These are phyloP conservation scores for Tolypocladium endophyticum DNA, from an alignment of 2,329 filamentous ascomycete species.

Conservation along the genomic window DNA sequence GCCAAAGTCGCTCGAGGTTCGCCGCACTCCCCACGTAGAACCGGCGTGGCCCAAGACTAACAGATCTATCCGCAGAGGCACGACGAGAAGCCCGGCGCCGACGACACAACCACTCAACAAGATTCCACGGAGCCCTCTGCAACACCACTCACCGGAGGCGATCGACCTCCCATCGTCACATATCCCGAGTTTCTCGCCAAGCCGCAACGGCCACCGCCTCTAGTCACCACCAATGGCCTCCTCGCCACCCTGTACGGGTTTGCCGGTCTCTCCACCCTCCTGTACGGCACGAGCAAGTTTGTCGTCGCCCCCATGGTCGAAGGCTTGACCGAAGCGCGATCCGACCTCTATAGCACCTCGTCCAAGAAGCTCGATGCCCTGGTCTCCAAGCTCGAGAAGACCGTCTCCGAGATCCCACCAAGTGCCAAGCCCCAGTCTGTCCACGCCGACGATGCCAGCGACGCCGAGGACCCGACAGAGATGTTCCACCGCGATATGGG, in stretches of 20 bases:
- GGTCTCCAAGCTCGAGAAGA: slow-evolving; percentile 39
- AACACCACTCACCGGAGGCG: slow-evolving; percentile 21
- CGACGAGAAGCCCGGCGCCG: neutral
- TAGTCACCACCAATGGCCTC: slow-evolving; percentile 51
- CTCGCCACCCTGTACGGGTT: slow-evolving; percentile 49
- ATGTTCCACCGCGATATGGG: slow-evolving; percentile 74
- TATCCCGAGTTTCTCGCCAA: slow-evolving; percentile 60
- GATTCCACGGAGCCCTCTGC: slow-evolving; percentile 7
- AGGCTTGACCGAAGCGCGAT: slow-evolving; percentile 38
- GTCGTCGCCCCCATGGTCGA: slow-evolving; percentile 54
- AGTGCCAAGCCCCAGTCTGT: slow-evolving; percentile 6
- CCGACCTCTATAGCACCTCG: slow-evolving; percentile 40
- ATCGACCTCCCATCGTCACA: slow-evolving; percentile 52
- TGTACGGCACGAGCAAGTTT: slow-evolving; percentile 63
- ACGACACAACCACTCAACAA: slow-evolving; percentile 2
- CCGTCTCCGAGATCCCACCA: slow-evolving; percentile 51
- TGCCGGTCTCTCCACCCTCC: slow-evolving; percentile 44
- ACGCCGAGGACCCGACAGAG: slow-evolving; percentile 58
- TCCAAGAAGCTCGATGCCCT: slow-evolving; percentile 33
- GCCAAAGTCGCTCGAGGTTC: slow-evolving; percentile 8
- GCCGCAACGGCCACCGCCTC: slow-evolving; percentile 42
- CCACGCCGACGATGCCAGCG: slow-evolving; percentile 26
- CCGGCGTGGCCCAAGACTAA: neutral
- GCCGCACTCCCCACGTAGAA: slow-evolving; percentile 1
- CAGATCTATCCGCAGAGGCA: neutral